These are phyloP conservation scores for Taphrina flavorubra DNA, from an alignment of 1,139 yeast genomes.

Conservation along the genomic window DNA sequence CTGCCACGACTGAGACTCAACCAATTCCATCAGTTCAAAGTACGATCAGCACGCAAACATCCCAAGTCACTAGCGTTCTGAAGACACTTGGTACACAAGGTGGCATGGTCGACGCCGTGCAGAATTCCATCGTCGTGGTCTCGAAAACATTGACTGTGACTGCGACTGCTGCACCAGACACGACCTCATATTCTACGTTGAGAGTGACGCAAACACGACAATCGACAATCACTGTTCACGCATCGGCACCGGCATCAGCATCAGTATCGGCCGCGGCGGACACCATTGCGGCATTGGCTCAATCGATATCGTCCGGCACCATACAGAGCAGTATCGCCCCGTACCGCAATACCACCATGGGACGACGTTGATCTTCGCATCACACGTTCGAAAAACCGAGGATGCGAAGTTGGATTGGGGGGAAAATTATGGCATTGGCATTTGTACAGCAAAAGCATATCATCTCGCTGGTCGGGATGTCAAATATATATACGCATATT, in stretches of 20 bases:
- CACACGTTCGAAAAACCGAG: no score
- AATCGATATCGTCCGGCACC: neutral
- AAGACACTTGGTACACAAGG: no score
- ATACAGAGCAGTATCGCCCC: neutral
- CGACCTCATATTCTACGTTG: neutral
- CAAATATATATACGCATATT: no score
- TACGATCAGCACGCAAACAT: neutral
- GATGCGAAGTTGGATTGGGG: no score
- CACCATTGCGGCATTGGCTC: neutral
- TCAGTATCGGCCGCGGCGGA: no score
- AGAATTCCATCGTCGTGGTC: neutral
- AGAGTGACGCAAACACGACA: neutral
- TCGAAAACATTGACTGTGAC: neutral
- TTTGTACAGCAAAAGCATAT: neutral
- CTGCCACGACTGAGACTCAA: neutral
- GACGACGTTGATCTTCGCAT: neutral
- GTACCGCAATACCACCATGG: neutral
- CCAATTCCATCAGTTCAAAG: neutral
- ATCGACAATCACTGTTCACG: constrained; percentile 7
- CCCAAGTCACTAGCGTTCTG: neutral
- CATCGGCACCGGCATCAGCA: neutral
- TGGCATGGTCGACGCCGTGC: neutral
- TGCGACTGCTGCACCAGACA: neutral
- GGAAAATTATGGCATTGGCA: no score
- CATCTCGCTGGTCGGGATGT: neutral